phyloP scores from a whole-genome alignment of 805 yeast species.

The Phaffomyces thermotolerans region DNA sequence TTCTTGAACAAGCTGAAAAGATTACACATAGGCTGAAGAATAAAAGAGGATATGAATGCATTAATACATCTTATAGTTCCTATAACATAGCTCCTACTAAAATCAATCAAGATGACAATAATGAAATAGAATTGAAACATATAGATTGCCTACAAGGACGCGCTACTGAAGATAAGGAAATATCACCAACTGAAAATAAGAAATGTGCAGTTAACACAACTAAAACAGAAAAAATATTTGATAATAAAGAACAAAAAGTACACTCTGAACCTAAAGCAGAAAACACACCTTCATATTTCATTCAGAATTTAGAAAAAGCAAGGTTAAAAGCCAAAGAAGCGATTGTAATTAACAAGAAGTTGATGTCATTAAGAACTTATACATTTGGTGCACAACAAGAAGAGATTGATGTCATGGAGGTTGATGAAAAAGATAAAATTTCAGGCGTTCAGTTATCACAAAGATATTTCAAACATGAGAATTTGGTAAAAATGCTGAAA shows the following conservation, averaged over 20 bases:
- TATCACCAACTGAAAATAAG: background rate
- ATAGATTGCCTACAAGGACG: background rate
- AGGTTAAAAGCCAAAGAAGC: conserved; percentile 18
- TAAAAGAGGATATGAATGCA: too few relatives aligned
- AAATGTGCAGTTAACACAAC: background rate
- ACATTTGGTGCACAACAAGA: conserved; percentile 30
- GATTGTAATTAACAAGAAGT: conserved; percentile 14
- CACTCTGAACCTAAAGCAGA: background rate
- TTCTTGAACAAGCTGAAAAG: background rate
- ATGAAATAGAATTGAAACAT: too few relatives aligned
- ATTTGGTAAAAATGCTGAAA: conserved; percentile 32
- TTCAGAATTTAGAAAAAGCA: conserved; percentile 23
- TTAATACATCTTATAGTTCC: too few relatives aligned
- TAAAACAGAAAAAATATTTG: background rate
- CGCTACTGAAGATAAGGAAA: background rate
- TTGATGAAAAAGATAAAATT: conserved; percentile 36
- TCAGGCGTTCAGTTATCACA: conserved; percentile 37
- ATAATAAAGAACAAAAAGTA: background rate
- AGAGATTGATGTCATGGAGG: conserved; percentile 10
- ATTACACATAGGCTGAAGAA: background rate
- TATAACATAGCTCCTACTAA: too few relatives aligned
- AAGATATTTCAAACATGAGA: conserved; percentile 37
- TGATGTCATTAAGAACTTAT: conserved; percentile 31
- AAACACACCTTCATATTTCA: conserved; percentile 26
- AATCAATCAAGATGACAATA: too few relatives aligned